Base-by-base conservation (phyloP, 106 monocot genomes). In the Dendrobium catenatum region DNA sequence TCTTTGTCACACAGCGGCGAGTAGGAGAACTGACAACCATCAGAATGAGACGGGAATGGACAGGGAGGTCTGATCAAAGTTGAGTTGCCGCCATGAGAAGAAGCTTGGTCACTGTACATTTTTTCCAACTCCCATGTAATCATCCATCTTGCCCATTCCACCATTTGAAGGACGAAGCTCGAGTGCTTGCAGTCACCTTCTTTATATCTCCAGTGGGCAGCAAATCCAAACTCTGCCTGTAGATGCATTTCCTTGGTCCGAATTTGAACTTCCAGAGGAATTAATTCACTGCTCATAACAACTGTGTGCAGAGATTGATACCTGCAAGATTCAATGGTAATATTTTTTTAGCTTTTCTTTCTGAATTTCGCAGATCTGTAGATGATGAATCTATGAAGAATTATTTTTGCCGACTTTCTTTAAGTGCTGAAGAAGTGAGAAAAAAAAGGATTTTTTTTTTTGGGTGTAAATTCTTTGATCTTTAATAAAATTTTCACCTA, bases 151-250 rank as follows among this genome's bases (percentile, higher is more conserved):
- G 89, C 98, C 98, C 98, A 98, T 78, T 98, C 91, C 41, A 98
- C 94, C 98, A 98, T 95, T 73, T 95, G 94, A 6, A 89, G 90
- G 24, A 98, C 88, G 77, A 95, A 95, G 1, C 89, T 86, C 0
- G 94, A 78, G 76, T 98, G 89, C 82, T 85, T 87, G 42, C 78
- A 85, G 7, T 88, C 89, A 42, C 93, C 88, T 80, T 98, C 98
- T 55, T 98, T 98, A 81, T 98, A 98, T 55, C 93, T 90, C 98
- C 98, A 98, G 54, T 98, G 98, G 4, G 98, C 92, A 64, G 98
- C 98, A 87, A 95, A 91, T 41, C 98, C 98, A 85, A 84, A 95
- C 70, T 98, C 98, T 2, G 98, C 98, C 49, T 95, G 95, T 10
- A 88, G 79, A 87, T 98, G 93, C 98, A 98, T 98, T 80, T 93